Evolutionary conservation across 2,329 filamentous ascomycete genomes (phyloP).

Genomic region (Cercospora sp.): DNA sequence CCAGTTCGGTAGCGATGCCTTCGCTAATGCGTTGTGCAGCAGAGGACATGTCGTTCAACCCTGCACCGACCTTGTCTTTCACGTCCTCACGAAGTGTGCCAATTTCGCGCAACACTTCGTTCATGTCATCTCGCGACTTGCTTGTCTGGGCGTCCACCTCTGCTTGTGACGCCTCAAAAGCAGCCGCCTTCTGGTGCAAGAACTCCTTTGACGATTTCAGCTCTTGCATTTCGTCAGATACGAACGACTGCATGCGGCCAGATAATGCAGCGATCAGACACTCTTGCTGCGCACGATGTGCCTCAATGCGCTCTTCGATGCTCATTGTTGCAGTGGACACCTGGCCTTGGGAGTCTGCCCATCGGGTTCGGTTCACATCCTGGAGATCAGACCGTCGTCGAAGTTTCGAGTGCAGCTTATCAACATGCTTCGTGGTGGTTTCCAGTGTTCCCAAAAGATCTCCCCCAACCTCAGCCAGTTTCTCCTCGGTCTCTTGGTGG

Average conservation of each 20-base stretch:
- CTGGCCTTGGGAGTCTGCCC: slow-evolving; percentile 72
- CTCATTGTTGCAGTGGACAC: slow-evolving; percentile 74
- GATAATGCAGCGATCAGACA: slow-evolving; percentile 68
- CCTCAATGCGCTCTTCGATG: slow-evolving; percentile 72
- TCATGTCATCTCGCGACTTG: slow-evolving; percentile 79
- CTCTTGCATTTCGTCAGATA: slow-evolving; percentile 71
- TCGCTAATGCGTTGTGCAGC: slow-evolving; percentile 86
- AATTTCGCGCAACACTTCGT: slow-evolving; percentile 87
- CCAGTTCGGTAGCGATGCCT: slow-evolving; percentile 83
- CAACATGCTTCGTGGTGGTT: slow-evolving; percentile 76
- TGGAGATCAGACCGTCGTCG: slow-evolving; percentile 83
- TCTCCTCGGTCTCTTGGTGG: slow-evolving; percentile 79
- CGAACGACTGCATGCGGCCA: slow-evolving; percentile 72
- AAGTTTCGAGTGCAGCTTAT: slow-evolving; percentile 81
- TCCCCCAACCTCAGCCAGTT: slow-evolving; percentile 70
- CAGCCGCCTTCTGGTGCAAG: slow-evolving; percentile 66
- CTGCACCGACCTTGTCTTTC: slow-evolving; percentile 80
- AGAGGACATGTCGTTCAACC: slow-evolving; percentile 75
- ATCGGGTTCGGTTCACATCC: slow-evolving; percentile 71
- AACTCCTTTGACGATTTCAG: slow-evolving; percentile 69
- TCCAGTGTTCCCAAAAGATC: slow-evolving; percentile 76
- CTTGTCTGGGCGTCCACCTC: slow-evolving; percentile 68
- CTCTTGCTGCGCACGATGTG: slow-evolving; percentile 72
- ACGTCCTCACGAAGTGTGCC: slow-evolving; percentile 85
- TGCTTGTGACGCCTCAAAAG: slow-evolving; percentile 66